Conservation (phyloP, 2,329 filamentous ascomycete genomes). For the Raffaelea arxii region DNA sequence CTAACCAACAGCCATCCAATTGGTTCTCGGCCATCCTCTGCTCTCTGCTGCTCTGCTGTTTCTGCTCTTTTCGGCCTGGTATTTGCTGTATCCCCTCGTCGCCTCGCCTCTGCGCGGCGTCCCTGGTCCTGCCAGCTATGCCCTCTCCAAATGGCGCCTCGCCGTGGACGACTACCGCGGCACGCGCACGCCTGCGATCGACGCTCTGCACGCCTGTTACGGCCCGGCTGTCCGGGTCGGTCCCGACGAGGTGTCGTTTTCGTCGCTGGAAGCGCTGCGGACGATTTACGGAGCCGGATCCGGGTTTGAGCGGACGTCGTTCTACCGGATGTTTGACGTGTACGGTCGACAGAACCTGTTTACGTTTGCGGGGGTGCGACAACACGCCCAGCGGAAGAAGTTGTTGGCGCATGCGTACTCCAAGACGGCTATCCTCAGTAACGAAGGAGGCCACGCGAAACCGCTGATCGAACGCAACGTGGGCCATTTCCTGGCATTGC, state of each 20-base stretch:
- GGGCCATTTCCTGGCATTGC: conserved; percentile 4
- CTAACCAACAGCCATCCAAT: too few species aligned
- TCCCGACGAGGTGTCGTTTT: conserved; percentile 34
- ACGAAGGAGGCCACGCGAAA: conserved; percentile 25
- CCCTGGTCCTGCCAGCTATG: conserved; percentile 29
- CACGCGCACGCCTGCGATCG: conserved; percentile 28
- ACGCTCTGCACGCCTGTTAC: conserved; percentile 32
- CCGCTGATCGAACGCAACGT: conserved; percentile 20
- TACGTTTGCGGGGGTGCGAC: conserved; percentile 31
- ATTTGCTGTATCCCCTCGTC: conserved; percentile 2
- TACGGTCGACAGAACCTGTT: conserved; percentile 43
- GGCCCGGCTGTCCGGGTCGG: conserved; percentile 37
- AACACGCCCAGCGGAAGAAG: conserved; percentile 42
- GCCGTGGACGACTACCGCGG: conserved; percentile 34
- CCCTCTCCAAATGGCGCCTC: conserved; percentile 33
- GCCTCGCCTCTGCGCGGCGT: conserved; percentile 11
- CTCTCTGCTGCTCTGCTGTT: background rate
- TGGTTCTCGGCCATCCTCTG: too few species aligned
- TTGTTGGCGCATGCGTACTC: conserved; percentile 41
- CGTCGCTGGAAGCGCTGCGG: conserved; percentile 32
- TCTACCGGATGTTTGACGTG: conserved; percentile 47
- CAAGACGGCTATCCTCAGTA: conserved; percentile 32
- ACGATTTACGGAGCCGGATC: conserved; percentile 45
- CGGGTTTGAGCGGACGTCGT: conserved; percentile 36
- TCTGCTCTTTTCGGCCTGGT: background rate